Percentiles rank a stretch among this genome's conserved stretches.
These are phyloP conservation scores for Basidiobolus heterosporus DNA, from an alignment of 371 early-diverging fungal species.

Conservation along the genomic window DNA sequence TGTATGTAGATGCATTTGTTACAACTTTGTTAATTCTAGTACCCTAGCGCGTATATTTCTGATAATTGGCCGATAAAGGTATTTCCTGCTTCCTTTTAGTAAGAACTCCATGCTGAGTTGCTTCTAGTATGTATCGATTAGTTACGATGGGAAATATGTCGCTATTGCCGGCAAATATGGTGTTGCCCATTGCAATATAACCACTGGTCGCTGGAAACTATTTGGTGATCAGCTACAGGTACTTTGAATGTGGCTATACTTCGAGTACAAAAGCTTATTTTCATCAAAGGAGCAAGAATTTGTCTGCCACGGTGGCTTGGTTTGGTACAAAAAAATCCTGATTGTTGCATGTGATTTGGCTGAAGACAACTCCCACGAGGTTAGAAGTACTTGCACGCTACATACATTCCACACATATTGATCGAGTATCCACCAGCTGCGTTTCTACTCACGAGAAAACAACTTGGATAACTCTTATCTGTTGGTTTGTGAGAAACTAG, in stretches of 20 bases:
- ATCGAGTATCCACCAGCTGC: conserved; percentile 23
- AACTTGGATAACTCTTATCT: conserved; percentile 48
- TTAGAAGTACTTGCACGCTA: conserved; percentile 10
- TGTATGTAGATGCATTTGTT: neutral
- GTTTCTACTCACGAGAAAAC: conserved; percentile 56
- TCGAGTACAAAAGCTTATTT: neutral
- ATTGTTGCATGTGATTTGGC: conserved; percentile 35
- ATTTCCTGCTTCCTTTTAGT: conserved; percentile 2
- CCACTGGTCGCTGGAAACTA: conserved; percentile 63
- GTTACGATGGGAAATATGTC: conserved; percentile 46
- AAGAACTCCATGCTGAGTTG: neutral
- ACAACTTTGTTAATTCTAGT: conserved; percentile 15
- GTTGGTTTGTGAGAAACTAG: conserved; percentile 28
- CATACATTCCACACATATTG: neutral
- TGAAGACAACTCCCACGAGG: conserved; percentile 31
- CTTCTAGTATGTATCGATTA: conserved; percentile 40
- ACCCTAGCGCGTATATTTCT: conserved; percentile 57
- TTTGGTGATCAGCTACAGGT: conserved; percentile 70
- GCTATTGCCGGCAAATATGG: conserved; percentile 71
- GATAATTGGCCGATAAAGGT: conserved; percentile 74
- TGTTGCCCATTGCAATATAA: conserved; percentile 53
- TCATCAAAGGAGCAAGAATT: conserved; percentile 47
- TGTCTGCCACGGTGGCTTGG: conserved; percentile 47
- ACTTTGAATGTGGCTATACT: too few species aligned
- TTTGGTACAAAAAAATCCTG: conserved; percentile 59